phyloP scores from a whole-genome alignment of 306 rosid species.

The Inga oerstediana region DNA sequence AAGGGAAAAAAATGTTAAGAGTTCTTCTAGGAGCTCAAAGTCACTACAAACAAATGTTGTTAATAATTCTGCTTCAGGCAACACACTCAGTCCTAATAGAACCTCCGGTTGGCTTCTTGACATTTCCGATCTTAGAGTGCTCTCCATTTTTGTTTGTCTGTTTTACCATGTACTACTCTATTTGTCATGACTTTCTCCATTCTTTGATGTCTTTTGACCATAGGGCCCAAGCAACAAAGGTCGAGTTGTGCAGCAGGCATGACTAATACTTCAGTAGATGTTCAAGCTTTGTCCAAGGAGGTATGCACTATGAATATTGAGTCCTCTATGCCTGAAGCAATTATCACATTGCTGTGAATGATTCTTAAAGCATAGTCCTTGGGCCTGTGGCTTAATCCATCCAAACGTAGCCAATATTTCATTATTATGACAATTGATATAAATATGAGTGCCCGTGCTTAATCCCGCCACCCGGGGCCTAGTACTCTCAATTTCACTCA shows the following conservation, averaged over 20 bases:
- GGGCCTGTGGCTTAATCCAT: slow-evolving; percentile 1
- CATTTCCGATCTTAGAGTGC: not conserved
- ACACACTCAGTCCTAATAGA: slow-evolving; percentile 32
- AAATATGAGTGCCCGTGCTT: not conserved
- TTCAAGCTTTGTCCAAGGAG: slow-evolving; percentile 76
- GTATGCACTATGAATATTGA: slow-evolving; percentile 39
- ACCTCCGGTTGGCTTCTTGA: slow-evolving; percentile 43
- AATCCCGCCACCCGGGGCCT: not conserved
- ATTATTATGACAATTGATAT: not conserved
- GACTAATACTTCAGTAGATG: slow-evolving; percentile 53
- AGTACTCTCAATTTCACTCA: not conserved
- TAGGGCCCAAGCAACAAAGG: slow-evolving; percentile 67
- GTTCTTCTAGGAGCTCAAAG: slow-evolving; percentile 58
- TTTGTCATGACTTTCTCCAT: slow-evolving; percentile 1
- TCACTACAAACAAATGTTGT: slow-evolving; percentile 45
- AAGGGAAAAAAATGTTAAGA: slow-evolving; percentile 64
- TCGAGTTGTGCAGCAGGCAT: slow-evolving; percentile 43
- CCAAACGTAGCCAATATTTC: slow-evolving; percentile 2
- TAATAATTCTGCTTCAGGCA: slow-evolving; percentile 36
- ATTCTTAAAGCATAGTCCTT: not conserved
- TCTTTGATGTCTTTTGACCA: slow-evolving; percentile 18
- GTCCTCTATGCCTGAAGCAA: slow-evolving; percentile 16
- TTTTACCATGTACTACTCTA: slow-evolving; percentile 9
- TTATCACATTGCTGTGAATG: slow-evolving; percentile 3
- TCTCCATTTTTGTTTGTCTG: slow-evolving; percentile 29